phyloP scores from a whole-genome alignment of 23 red algal genomes.

The Pyropia yezoensis region DNA sequence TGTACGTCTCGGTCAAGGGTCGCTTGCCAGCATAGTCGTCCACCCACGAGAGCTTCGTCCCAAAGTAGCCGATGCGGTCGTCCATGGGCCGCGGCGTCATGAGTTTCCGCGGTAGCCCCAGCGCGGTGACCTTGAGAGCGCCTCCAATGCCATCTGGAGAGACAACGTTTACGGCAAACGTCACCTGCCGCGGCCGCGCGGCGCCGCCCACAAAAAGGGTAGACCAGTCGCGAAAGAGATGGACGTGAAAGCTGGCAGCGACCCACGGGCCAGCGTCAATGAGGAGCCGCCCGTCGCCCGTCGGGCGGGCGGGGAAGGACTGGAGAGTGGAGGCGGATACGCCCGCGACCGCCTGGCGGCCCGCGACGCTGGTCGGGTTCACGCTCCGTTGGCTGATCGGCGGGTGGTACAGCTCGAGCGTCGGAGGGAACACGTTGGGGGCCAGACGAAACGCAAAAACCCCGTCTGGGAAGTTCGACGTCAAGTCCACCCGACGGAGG shows the following conservation, averaged over 20 bases:
- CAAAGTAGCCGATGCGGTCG: constrained; percentile 28
- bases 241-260: neutral
- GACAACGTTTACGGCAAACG: neutral
- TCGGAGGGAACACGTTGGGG: neutral
- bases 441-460: no score
- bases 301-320: neutral
- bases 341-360: neutral
- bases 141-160: neutral
- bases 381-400: neutral
- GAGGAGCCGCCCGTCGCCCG: neutral
- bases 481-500: no score
- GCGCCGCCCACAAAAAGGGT: neutral
- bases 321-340: neutral
- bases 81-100: neutral
- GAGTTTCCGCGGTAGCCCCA: neutral
- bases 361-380: neutral
- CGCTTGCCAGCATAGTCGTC: neutral
- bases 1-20: neutral
- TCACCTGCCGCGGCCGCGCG: neutral
- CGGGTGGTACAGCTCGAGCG: constrained; percentile 28
- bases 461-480: no score
- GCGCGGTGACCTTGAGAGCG: neutral
- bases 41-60: neutral
- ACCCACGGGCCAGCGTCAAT: constrained; percentile 6
- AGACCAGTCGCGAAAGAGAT: no score